Conservation (phyloP, 2,329 filamentous ascomycete genomes). For the Fusarium tjaetaba region DNA sequence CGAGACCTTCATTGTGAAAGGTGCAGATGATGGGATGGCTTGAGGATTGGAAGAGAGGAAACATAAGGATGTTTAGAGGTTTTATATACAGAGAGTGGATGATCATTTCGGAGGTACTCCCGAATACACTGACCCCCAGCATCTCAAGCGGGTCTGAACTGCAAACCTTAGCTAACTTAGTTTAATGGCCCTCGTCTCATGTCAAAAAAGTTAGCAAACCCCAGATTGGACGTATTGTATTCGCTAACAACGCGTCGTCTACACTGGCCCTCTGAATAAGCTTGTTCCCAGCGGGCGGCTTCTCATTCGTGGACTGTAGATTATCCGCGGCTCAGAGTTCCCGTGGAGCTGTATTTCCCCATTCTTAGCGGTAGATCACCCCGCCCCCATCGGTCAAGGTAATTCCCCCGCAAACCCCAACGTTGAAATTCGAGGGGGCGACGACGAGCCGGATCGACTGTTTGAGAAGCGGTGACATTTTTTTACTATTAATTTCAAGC, state of each 20-base stretch:
- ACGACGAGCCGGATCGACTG: conserved; percentile 1
- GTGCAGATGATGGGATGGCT: neutral
- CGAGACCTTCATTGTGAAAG: conserved; percentile 36
- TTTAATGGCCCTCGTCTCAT: neutral
- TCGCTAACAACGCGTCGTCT: neutral
- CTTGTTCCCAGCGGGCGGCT: neutral
- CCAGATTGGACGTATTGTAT: neutral
- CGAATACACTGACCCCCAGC: conserved; percentile 5
- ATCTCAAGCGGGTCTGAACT: neutral
- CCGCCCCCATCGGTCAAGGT: conserved; percentile 25
- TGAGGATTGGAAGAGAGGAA: neutral
- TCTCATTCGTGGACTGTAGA: conserved; percentile 5
- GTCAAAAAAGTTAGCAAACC: neutral
- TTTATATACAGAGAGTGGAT: conserved; percentile 14
- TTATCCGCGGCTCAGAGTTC: conserved; percentile 31
- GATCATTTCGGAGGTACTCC: conserved; percentile 9
- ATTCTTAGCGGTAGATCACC: conserved; percentile 33
- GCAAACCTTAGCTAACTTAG: neutral
- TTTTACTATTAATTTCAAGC: neutral
- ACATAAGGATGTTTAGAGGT: neutral
- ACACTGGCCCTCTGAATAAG: conserved; percentile 1
- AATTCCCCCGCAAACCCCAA: conserved; percentile 31
- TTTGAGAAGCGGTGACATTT: neutral
- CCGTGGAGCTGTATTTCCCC: conserved; percentile 37
- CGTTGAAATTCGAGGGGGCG: neutral